Conservation (phyloP, 176 grass and related monocot species). For the Musa troglodytarum region DNA sequence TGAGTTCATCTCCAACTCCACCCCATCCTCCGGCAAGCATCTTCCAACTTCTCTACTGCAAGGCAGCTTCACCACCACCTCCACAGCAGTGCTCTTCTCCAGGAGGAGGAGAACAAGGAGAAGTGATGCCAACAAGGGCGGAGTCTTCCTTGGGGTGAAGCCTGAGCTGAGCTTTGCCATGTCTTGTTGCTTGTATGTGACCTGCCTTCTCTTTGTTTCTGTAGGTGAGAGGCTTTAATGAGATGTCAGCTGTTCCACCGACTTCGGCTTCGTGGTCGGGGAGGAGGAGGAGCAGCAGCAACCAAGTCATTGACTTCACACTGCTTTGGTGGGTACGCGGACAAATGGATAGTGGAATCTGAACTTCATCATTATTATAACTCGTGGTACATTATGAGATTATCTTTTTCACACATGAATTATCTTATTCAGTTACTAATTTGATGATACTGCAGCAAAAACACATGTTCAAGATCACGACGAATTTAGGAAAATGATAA, state of each 20-base stretch:
- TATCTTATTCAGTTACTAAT: no score
- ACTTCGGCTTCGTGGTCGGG: neutral
- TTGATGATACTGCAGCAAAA: no score
- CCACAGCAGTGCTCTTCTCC: neutral
- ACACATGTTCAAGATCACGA: no score
- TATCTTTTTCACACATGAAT: no score
- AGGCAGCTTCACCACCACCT: neutral
- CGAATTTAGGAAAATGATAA: no score
- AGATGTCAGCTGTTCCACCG: neutral
- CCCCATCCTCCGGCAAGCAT: neutral
- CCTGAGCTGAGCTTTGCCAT: neutral
- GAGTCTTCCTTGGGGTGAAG: neutral
- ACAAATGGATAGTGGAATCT: no score
- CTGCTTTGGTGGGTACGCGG: no score
- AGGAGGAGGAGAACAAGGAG: constrained; percentile 2
- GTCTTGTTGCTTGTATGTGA: neutral
- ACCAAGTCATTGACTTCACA: neutral
- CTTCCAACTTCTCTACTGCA: neutral
- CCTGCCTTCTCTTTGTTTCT: neutral
- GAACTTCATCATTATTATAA: no score
- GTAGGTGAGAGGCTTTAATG: neutral
- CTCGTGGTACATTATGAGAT: no score
- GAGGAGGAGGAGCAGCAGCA: neutral
- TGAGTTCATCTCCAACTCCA: constrained; percentile 48
- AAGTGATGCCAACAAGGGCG: no score